These are phyloP conservation scores for Pleurotus tuber-regium DNA, from an alignment of 768 basidiomycete genomes.

Conservation along the genomic window DNA sequence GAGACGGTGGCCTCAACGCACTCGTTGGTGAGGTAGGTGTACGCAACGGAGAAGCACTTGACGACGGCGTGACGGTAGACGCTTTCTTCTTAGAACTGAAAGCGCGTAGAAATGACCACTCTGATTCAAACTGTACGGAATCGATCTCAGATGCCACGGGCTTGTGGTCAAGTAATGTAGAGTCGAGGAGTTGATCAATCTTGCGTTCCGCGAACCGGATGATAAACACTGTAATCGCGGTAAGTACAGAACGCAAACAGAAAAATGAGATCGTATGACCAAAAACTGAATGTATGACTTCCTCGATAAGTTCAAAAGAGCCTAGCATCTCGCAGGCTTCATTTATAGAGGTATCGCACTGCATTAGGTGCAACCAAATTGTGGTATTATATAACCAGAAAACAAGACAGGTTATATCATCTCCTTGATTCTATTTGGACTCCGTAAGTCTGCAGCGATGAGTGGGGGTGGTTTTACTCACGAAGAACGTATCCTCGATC, in stretches of 20 bases:
- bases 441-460: conserved; percentile 11
- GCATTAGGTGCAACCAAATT: conserved; percentile 87
- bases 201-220: conserved; percentile 88
- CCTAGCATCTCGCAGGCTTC: conserved; percentile 82
- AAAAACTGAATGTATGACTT: conserved; percentile 92
- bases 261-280: conserved; percentile 43
- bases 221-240: conserved; percentile 70
- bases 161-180: conserved; percentile 78
- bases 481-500: conserved; percentile 91
- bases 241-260: conserved; percentile 4
- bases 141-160: conserved; percentile 78
- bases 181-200: conserved; percentile 85
- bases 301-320: conserved; percentile 83
- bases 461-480: conserved; percentile 37
- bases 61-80: conserved; percentile 21
- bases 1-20: conserved; percentile 47
- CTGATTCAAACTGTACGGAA: conserved; percentile 89
- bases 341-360: conserved; percentile 77
- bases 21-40: conserved; percentile 49
- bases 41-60: conserved; percentile 30
- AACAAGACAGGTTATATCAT: conserved; percentile 81
- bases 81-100: conserved; percentile 64
- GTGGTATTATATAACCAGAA: conserved; percentile 97
- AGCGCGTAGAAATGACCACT: conserved; percentile 88
- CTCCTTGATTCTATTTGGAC: conserved; percentile 61